Base-by-base conservation (phyloP, 2,329 filamentous ascomycete genomes). In the Sphaerulina musiva region DNA sequence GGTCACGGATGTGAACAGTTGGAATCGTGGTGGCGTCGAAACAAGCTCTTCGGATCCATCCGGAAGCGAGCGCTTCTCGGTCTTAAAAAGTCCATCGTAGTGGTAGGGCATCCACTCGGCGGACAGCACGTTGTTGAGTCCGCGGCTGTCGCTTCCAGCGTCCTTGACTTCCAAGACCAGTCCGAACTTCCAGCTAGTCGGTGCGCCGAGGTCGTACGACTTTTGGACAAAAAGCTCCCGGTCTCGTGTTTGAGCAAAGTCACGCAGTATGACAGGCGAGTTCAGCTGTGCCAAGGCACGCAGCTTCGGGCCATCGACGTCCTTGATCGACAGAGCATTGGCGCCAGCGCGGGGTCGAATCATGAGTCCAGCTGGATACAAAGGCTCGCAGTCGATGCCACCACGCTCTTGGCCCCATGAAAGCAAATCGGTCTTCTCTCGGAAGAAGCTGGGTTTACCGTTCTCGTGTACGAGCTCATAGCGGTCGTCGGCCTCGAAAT, bases 51-150 rank as follows among this genome's bases (percentile, higher is more conserved):
- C 55, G 2, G 41, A 47, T 6, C 51, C 55, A 26, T 54, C 55
- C n/a, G 31, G 17, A 5, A n/a, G 34, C 7, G 29, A 17, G 6
- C 36, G 45, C 26, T 47, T 56, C 41, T 53, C 50, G 2, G 54
- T 56, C 34, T 57, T 57, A 46, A 57, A 57, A 31, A 57, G 46
- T n/a, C 55, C 55, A 36, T 57, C 55, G 44, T 44, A 57, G 38
- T 57, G 55, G 41, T 54, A 54, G n/a, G 55, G 55, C 55, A 57
- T 57, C 51, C 51, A 54, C 43, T 57, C 55, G 2, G 51, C 41
- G 2, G 41, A 51, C 8, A 57, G 46, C 3, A 57, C 55, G n/a
- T 57, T 57, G 51, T 57, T 57, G 6, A 54, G 51, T 11, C 51
- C 55, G 8, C 43, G 41, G 11, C 42, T 54, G 9, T 54, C 43